Percentiles rank a stretch among this genome's conserved stretches.
These are phyloP conservation scores for Begonia loranthoides DNA, from an alignment of 306 rosid genomes.

Conservation along the genomic window DNA sequence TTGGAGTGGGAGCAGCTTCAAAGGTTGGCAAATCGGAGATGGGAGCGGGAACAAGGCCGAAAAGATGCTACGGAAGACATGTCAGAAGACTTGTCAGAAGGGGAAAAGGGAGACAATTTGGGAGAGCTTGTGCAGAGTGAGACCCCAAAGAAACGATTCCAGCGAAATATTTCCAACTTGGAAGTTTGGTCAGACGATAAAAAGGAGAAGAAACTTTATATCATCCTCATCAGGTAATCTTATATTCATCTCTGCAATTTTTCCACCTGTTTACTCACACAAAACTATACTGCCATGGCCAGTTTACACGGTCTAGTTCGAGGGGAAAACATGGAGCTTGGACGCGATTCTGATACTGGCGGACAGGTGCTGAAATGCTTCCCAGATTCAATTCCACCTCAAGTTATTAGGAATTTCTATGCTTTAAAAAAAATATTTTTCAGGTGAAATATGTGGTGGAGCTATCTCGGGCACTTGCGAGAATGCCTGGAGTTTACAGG, in stretches of 20 bases:
- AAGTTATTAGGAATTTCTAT: no score
- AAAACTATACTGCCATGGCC: neutral
- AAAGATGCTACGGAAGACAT: constrained; percentile 73
- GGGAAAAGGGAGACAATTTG: constrained; percentile 57
- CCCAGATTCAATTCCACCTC: no score
- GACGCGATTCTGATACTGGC: constrained; percentile 93
- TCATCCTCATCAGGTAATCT: constrained; percentile 62
- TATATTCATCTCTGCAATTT: neutral
- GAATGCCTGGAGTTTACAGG: constrained; percentile 84
- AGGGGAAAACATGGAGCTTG: constrained; percentile 94
- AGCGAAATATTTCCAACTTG: constrained; percentile 40
- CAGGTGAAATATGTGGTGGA: constrained; percentile 89
- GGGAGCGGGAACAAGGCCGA: constrained; percentile 82
- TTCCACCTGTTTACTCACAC: no score
- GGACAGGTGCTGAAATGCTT: constrained; percentile 47
- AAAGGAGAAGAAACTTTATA: constrained; percentile 64
- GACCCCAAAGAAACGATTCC: constrained; percentile 31
- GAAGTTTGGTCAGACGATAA: constrained; percentile 90
- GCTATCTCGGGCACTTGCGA: constrained; percentile 78
- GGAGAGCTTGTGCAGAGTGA: constrained; percentile 36
- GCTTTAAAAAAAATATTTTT: neutral
- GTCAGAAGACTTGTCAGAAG: constrained; percentile 86
- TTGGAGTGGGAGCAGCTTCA: constrained; percentile 75
- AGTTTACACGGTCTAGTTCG: constrained; percentile 78
- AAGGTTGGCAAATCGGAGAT: constrained; percentile 36